Evolutionary conservation across 2,329 filamentous ascomycete species (phyloP).

Genomic region (Xylariomycetidae sp.): DNA sequence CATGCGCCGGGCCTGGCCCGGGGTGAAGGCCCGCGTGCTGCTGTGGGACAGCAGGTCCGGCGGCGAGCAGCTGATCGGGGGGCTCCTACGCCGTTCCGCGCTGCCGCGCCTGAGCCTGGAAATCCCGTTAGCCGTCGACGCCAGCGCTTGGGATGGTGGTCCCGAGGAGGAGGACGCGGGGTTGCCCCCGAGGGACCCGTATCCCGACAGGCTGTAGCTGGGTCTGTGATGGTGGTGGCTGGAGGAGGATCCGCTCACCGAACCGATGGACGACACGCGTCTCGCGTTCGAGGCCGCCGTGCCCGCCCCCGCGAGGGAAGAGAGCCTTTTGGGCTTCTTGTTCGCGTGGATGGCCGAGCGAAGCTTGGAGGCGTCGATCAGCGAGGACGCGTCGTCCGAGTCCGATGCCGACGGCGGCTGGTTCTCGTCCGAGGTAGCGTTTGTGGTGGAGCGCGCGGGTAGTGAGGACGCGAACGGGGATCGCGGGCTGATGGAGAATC

Average conservation of each 20-base stretch:
- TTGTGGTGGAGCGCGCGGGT: slow-evolving; percentile 31
- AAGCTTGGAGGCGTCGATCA: slow-evolving; percentile 50
- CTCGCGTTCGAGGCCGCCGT: slow-evolving; percentile 26
- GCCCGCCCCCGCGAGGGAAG: slow-evolving; percentile 27
- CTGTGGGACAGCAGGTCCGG: slow-evolving; percentile 27
- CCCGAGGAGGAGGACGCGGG: too few relatives aligned
- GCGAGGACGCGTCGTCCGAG: slow-evolving; percentile 44
- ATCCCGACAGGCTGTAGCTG: too few relatives aligned
- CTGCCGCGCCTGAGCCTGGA: slow-evolving; percentile 49
- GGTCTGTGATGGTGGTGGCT: neutral
- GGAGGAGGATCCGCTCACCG: slow-evolving; percentile 26
- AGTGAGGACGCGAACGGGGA: slow-evolving; percentile 9
- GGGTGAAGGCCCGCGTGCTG: slow-evolving; percentile 39
- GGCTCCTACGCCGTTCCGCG: slow-evolving; percentile 46
- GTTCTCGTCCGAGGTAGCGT: slow-evolving; percentile 44
- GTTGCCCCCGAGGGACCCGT: too few relatives aligned
- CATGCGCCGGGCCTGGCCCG: slow-evolving; percentile 55
- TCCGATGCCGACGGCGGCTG: slow-evolving; percentile 46
- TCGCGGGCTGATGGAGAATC: slow-evolving; percentile 24
- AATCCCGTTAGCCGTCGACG: slow-evolving; percentile 52
- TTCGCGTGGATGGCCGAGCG: slow-evolving; percentile 50
- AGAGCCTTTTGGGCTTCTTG: slow-evolving; percentile 41
- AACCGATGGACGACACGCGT: slow-evolving; percentile 43
- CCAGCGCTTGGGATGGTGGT: slow-evolving; percentile 25
- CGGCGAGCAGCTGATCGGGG: slow-evolving; percentile 50